phyloP scores from a whole-genome alignment of 208 protist genomes.

The Leishmania braziliensis region DNA sequence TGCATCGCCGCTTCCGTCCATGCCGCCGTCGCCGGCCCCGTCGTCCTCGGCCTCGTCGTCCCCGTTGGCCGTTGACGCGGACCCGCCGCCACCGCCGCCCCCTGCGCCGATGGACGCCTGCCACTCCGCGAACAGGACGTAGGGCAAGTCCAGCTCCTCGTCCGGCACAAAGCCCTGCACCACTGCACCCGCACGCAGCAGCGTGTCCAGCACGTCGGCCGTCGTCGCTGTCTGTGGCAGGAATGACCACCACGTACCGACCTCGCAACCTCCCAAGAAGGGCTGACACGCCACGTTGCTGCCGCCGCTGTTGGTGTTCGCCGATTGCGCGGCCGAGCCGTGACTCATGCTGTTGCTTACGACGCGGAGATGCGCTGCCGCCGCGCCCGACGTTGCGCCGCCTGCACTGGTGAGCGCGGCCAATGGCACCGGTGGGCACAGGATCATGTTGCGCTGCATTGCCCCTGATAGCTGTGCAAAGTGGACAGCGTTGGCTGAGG shows the following conservation, averaged over 20 bases:
- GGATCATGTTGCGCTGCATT: slow-evolving; percentile 77
- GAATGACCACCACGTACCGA: slow-evolving; percentile 54
- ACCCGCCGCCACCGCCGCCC: neutral
- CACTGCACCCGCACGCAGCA: slow-evolving; percentile 48
- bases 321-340: neutral
- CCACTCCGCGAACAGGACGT: slow-evolving; percentile 45
- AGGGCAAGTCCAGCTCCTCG: slow-evolving; percentile 49
- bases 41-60: neutral
- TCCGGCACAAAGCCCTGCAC: slow-evolving; percentile 53
- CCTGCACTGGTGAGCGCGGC: slow-evolving; percentile 10
- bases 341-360: slow-evolving; percentile 10
- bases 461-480: slow-evolving; percentile 46
- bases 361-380: slow-evolving; percentile 5
- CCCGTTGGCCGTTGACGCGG: neutral
- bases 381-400: neutral
- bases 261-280: slow-evolving; percentile 41
- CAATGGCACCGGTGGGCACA: slow-evolving; percentile 45
- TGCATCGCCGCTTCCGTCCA: neutral
- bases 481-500: slow-evolving; percentile 19
- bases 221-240: slow-evolving; percentile 35
- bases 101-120: neutral
- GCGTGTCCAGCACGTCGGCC: slow-evolving; percentile 47
- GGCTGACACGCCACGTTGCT: neutral
- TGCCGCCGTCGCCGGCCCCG: neutral
- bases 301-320: neutral